Conservation (phyloP, 139 green algal genomes). For the Closterium sp. region DNA sequence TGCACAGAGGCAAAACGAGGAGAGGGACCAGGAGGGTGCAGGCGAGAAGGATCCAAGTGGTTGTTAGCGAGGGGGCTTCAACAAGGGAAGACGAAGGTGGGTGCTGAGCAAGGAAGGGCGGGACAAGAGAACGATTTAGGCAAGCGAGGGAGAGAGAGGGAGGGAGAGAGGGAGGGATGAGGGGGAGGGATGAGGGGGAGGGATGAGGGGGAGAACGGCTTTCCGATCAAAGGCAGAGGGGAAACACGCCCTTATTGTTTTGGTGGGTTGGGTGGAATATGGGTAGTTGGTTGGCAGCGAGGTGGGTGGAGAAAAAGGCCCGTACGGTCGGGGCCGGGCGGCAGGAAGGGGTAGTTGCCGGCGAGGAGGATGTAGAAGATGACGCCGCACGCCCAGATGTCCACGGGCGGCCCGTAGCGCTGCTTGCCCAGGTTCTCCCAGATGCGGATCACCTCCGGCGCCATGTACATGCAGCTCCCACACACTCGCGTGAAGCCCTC, state of each 20-base stretch:
- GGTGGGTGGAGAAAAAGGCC: not conserved
- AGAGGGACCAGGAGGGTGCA: not conserved
- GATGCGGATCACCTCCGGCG: conserved; percentile 11
- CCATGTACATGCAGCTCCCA: conserved; percentile 6
- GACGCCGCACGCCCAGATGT: conserved; percentile 3
- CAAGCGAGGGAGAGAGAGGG: too few species aligned
- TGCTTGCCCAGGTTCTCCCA: conserved; percentile 8
- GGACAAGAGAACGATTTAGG: too few species aligned
- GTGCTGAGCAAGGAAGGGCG: too few species aligned
- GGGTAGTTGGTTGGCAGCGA: not conserved
- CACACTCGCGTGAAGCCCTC: not conserved
- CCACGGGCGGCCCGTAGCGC: not conserved
- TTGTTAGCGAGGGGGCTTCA: too few species aligned
- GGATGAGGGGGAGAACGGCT: too few species aligned
- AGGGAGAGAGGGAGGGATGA: too few species aligned
- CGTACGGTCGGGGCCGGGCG: not conserved
- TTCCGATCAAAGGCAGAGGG: too few species aligned
- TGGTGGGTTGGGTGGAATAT: not conserved
- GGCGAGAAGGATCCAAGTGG: too few species aligned
- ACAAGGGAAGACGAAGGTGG: too few species aligned
- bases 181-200: too few species aligned
- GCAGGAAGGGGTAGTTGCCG: conserved; percentile 13
- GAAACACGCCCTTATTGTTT: too few species aligned
- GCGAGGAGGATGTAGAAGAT: conserved; percentile 20
- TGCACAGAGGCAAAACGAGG: too few species aligned